Evolutionary conservation across 2,329 filamentous ascomycete genomes (phyloP), one percentile per base, ranked within the genome.

Genomic region (Epichloe scottii): DNA sequence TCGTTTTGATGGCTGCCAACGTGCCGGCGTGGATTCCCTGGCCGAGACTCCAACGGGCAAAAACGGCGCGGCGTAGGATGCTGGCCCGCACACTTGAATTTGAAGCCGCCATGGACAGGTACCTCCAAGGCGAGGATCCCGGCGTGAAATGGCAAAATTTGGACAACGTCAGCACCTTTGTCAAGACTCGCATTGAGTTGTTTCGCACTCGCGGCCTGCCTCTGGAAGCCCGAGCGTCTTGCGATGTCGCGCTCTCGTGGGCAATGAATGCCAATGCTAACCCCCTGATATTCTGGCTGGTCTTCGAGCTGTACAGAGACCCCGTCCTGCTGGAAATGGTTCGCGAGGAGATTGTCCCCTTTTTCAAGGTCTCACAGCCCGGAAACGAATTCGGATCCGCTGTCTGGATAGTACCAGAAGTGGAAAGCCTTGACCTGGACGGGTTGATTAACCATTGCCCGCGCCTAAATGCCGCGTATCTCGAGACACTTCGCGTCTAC

Each of bases 401-500:
- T 2, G 63, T 71, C 23, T 66, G 65, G 63, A 53, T 68, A 39
- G 59, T 67, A 5, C 60, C 67, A 17, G 54, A 58, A 41, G 53
- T 71, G 21, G 60, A 65, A 42, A 59, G 53, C 8, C 54, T 71
- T 6, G 67, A 72, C 49, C 21, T 70, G 17, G 60, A 71, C 1
- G 65, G 61, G 0, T 53, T 72, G 3, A 45, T 69, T 19, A 57
- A 56, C 5, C 61, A 62, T 10, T 71, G 68, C 48, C 68, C 68
- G 4, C 54, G 67, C 5, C 63, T 73, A 12, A 64, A 69, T 46
- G 67, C 67, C 1, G 60, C 66, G 2, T 70, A 71, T 41, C 54
- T 70, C 5, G 70, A 73, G 54, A 70, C 68, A 0, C 44, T 71
- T 45, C 59, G 70, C 11, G 47, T 71, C 0, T 70, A 72, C 30